These are phyloP conservation scores for Lentinula aciculospora DNA, from an alignment of 768 basidiomycete genomes.

Conservation along the genomic window DNA sequence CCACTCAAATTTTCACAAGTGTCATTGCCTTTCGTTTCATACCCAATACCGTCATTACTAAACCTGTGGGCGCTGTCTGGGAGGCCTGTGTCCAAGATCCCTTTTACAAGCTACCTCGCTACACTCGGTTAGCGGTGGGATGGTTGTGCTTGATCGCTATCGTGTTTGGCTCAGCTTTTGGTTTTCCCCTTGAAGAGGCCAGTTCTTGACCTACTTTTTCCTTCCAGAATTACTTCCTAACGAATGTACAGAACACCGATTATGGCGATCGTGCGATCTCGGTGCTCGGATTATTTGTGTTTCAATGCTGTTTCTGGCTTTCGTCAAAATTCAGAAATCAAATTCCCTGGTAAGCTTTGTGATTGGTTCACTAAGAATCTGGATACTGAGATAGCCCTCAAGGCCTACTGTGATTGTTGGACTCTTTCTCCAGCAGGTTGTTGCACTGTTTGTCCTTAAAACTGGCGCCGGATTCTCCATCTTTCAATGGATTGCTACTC, in stretches of 20 bases:
- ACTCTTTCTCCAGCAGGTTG: slow-evolving; percentile 75
- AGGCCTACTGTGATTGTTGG: slow-evolving; percentile 89
- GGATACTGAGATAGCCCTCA: background rate
- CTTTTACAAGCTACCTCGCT: slow-evolving; percentile 52
- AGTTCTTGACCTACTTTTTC: background rate
- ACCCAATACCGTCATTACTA: slow-evolving; percentile 62
- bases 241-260: slow-evolving; percentile 39
- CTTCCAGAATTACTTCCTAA: background rate
- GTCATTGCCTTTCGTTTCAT: slow-evolving; percentile 85
- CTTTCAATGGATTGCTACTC: slow-evolving; percentile 77
- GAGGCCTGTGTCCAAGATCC: slow-evolving; percentile 57
- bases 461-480: slow-evolving; percentile 75
- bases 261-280: slow-evolving; percentile 81
- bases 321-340: slow-evolving; percentile 56
- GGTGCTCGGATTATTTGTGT: slow-evolving; percentile 72
- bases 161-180: slow-evolving; percentile 84
- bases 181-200: slow-evolving; percentile 59
- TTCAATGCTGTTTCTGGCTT: slow-evolving; percentile 71
- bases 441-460: slow-evolving; percentile 89
- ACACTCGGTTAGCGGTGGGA: slow-evolving; percentile 56
- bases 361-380: background rate
- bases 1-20: slow-evolving; percentile 22
- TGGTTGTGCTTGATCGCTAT: slow-evolving; percentile 75
- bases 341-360: slow-evolving; percentile 60
- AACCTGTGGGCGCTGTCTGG: slow-evolving; percentile 74